These are phyloP conservation scores for Bathelium albidoporum DNA, from an alignment of 495 filamentous ascomycete species.

Conservation along the genomic window DNA sequence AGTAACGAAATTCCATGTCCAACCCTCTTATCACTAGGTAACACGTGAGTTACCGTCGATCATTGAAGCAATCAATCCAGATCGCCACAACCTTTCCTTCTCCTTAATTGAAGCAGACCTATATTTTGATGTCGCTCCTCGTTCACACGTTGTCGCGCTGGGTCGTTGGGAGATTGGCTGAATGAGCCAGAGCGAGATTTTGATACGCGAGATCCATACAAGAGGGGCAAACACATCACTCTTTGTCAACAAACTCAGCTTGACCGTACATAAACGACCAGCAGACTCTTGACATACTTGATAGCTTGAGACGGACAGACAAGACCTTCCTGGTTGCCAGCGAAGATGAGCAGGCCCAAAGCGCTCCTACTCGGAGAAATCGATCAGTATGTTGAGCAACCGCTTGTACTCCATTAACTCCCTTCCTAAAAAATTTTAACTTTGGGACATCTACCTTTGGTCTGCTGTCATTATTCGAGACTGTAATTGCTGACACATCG, in stretches of 20 bases:
- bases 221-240: neutral
- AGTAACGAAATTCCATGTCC: neutral
- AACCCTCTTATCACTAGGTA: neutral
- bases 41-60: no score
- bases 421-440: neutral
- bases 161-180: neutral
- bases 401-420: neutral
- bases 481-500: conserved; percentile 13
- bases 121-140: no score
- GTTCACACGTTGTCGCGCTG: neutral
- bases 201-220: neutral
- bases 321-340: neutral
- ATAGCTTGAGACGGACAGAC: no score
- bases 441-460: neutral
- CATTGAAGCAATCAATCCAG: no score
- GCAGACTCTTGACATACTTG: no score
- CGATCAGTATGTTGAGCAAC: conserved; percentile 27
- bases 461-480: conserved; percentile 5
- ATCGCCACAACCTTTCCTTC: no score
- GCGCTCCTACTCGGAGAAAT: conserved; percentile 28
- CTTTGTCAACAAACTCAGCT: neutral
- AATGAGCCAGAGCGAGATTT: neutral
- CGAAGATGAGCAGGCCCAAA: conserved; percentile 26
- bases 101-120: no score
- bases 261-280: neutral